Evolutionary conservation across 257 asterid species (phyloP).

Genomic region (Lycium barbarum): DNA sequence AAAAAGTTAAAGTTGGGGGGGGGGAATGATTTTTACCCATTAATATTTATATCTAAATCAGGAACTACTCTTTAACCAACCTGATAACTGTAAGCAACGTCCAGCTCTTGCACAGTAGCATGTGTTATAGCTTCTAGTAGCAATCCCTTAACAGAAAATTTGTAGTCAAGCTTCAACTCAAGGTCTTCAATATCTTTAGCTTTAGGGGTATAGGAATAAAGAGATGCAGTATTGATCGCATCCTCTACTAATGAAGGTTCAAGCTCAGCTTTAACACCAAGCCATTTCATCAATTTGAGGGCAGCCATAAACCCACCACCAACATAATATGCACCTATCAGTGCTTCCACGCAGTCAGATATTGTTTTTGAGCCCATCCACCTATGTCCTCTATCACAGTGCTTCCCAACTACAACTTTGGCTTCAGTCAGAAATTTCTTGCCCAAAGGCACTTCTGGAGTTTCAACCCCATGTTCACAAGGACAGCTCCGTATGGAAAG

Average conservation of each 20-base stretch:
- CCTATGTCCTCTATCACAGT: conserved; percentile 88
- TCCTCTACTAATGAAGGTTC: conserved; percentile 68
- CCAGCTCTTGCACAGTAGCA: conserved; percentile 53
- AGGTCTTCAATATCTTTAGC: conserved; percentile 51
- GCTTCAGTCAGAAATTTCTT: conserved; percentile 59
- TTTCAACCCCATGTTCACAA: conserved; percentile 71
- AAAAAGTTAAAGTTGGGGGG: too few species aligned
- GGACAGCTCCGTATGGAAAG: conserved; percentile 68
- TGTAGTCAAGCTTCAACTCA: conserved; percentile 73
- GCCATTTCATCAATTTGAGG: conserved; percentile 79
- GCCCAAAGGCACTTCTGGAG: conserved; percentile 73
- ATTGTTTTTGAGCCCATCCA: conserved; percentile 93
- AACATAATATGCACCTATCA: conserved; percentile 92
- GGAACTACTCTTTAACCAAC: conserved; percentile 39
- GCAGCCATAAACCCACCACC: conserved; percentile 85
- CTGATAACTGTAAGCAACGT: conserved; percentile 64
- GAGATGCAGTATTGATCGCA: conserved; percentile 66
- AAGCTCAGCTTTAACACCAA: conserved; percentile 64
- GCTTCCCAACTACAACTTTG: conserved; percentile 64
- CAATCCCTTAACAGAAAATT: conserved; percentile 75
- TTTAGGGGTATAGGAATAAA: conserved; percentile 64
- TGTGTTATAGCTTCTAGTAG: conserved; percentile 93
- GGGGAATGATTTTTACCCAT: too few species aligned
- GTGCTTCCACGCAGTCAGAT: conserved; percentile 93
- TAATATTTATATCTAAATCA: neutral